Evolutionary conservation across 2,329 filamentous ascomycete genomes (phyloP).

Genomic region (Teratosphaeria zuluensis): DNA sequence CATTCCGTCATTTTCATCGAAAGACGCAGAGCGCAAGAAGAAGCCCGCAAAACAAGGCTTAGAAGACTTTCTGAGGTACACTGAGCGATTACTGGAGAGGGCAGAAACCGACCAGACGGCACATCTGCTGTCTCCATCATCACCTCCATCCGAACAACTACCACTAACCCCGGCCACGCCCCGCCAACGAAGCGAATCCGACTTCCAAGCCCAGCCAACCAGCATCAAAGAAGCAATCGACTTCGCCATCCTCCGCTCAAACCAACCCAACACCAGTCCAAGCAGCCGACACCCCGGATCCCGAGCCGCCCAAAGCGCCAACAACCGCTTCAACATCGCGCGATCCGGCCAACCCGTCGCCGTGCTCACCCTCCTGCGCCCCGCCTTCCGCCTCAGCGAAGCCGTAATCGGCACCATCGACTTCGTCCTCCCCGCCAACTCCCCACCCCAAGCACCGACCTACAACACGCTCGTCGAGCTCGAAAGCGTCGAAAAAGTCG

Average conservation of each 20-base stretch:
- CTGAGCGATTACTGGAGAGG: conserved; percentile 61
- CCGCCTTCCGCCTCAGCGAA: conserved; percentile 83
- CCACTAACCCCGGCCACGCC: conserved; percentile 48
- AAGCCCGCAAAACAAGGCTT: conserved; percentile 25
- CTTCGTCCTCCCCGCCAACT: conserved; percentile 45
- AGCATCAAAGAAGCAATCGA: conserved; percentile 79
- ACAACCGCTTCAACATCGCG: conserved; percentile 92
- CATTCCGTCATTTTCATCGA: conserved; percentile 10
- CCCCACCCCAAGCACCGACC: conserved; percentile 50
- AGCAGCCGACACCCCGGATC: conserved; percentile 35
- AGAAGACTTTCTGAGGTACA: conserved; percentile 65
- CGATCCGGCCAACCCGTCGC: conserved; percentile 86
- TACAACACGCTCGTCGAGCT: conserved; percentile 78
- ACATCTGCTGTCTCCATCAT: conserved; percentile 64
- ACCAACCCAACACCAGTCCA: conserved; percentile 56
- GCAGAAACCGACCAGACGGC: conserved; percentile 41
- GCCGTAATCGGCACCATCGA: conserved; percentile 76
- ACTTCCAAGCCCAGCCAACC: conserved; percentile 33
- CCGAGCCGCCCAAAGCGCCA: conserved; percentile 54
- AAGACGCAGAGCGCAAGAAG: conserved; percentile 32
- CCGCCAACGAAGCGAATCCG: conserved; percentile 25
- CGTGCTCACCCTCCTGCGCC: conserved; percentile 78
- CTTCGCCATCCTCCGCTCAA: conserved; percentile 70
- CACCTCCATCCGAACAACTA: conserved; percentile 41
- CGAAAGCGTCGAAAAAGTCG: conserved; percentile 78